phyloP scores from a whole-genome alignment of 1,284 basidiomycete species.

The Tylopilus sp. region DNA sequence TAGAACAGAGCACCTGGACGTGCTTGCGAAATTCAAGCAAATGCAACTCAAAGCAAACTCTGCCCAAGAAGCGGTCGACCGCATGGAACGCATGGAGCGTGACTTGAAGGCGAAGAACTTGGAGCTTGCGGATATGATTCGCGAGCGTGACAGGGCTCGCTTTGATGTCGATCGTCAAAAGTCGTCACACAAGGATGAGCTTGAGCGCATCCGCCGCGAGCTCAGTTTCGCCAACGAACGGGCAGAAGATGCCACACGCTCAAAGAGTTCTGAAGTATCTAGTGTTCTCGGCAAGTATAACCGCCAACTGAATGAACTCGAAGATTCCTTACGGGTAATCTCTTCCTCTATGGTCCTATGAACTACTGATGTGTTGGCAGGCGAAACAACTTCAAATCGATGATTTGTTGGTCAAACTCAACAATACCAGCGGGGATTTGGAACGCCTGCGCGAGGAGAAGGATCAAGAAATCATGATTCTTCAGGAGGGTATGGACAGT shows the following conservation, averaged over 20 bases:
- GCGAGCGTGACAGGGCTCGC: conserved; percentile 92
- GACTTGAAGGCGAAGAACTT: conserved; percentile 98
- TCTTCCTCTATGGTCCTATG: background rate
- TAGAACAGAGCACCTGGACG: conserved; percentile 94
- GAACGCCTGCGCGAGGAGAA: conserved; percentile 89
- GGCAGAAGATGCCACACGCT: conserved; percentile 87
- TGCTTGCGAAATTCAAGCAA: conserved; percentile 96
- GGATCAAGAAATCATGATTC: conserved; percentile 91
- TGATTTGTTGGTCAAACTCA: conserved; percentile 76
- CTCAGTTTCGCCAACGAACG: conserved; percentile 97
- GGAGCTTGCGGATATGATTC: conserved; percentile 97
- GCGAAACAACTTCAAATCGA: conserved; percentile 93
- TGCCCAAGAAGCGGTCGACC: conserved; percentile 97
- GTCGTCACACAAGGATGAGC: conserved; percentile 90
- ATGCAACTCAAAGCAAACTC: conserved; percentile 98
- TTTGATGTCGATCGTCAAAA: conserved; percentile 97
- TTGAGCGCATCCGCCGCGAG: conserved; percentile 90
- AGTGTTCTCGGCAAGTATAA: conserved; percentile 90
- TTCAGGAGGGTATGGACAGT: conserved; percentile 94
- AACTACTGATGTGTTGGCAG: conserved; percentile 39
- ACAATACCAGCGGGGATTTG: conserved; percentile 70
- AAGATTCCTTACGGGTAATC: conserved; percentile 85
- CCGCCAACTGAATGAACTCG: conserved; percentile 90
- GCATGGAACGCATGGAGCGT: conserved; percentile 98
- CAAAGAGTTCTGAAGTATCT: conserved; percentile 92